Conservation (phyloP, 2,329 filamentous ascomycete genomes). For the Scorias spongiosa region DNA sequence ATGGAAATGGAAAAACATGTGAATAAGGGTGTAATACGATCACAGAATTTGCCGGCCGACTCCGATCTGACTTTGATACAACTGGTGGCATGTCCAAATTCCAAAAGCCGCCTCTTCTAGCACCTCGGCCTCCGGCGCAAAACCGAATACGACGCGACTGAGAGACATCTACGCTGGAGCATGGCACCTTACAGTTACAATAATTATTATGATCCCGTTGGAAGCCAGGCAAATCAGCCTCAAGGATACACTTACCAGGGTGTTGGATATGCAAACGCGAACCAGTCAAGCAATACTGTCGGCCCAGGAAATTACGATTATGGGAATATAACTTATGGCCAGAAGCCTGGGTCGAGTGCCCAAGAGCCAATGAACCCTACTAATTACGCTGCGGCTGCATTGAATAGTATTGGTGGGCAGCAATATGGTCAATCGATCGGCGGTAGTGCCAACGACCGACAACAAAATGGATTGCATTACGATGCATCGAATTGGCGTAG, state of each 20-base stretch:
- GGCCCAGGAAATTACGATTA: conserved; percentile 10
- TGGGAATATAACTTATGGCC: conserved; percentile 6
- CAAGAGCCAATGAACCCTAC: conserved; percentile 1
- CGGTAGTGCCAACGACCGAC: conserved; percentile 1
- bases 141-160: too few species aligned
- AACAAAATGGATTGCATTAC: neutral
- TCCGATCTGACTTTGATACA: too few species aligned
- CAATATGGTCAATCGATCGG: conserved; percentile 9
- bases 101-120: too few species aligned
- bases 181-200: conserved; percentile 8
- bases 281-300: conserved; percentile 5
- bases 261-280: neutral
- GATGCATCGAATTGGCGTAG: conserved; percentile 3
- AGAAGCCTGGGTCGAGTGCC: conserved; percentile 3
- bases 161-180: neutral
- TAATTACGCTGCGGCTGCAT: conserved; percentile 9
- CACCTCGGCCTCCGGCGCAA: too few species aligned
- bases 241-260: conserved; percentile 9
- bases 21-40: too few species aligned
- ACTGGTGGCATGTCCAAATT: too few species aligned
- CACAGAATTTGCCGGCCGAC: too few species aligned
- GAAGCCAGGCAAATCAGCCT: conserved; percentile 14
- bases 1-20: too few species aligned
- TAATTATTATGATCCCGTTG: conserved; percentile 19
- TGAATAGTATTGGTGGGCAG: conserved; percentile 11